These are phyloP conservation scores for Nicotiana paniculata DNA, from an alignment of 257 asterid species.

Conservation along the genomic window DNA sequence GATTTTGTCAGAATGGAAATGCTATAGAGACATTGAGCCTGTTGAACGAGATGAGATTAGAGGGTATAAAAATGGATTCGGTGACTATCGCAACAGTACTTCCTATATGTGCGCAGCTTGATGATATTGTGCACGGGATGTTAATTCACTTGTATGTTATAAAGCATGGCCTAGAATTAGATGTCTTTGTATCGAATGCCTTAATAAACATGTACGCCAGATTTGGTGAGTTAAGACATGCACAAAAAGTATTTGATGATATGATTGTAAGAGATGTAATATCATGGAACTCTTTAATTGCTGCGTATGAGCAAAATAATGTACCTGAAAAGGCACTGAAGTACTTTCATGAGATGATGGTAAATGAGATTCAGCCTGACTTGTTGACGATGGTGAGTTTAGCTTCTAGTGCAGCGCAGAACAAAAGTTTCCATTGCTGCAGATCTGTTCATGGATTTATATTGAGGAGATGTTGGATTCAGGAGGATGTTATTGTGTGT, in stretches of 20 bases:
- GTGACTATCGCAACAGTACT: constrained; percentile 61
- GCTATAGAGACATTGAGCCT: constrained; percentile 46
- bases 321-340: constrained; percentile 36
- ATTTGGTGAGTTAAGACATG: constrained; percentile 46
- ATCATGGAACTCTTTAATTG: constrained; percentile 79
- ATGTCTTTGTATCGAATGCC: constrained; percentile 67
- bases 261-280: constrained; percentile 52
- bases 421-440: constrained; percentile 32
- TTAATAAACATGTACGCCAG: constrained; percentile 79
- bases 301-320: constrained; percentile 74
- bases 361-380: constrained; percentile 45
- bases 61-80: constrained; percentile 57
- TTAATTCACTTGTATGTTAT: constrained; percentile 53
- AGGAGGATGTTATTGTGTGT: constrained; percentile 40
- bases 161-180: constrained; percentile 61
- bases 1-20: constrained; percentile 64
- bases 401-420: constrained; percentile 64
- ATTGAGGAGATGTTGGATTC: constrained; percentile 54
- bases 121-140: constrained; percentile 41
- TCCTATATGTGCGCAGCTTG: constrained; percentile 60
- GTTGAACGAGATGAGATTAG: constrained; percentile 54
- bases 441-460: constrained; percentile 62
- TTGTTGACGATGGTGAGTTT: constrained; percentile 61
- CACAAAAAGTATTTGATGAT: constrained; percentile 45
- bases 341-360: constrained; percentile 51